Evolutionary conservation across 805 yeast species (phyloP).

Genomic region (Cyberlindnera petersonii): DNA sequence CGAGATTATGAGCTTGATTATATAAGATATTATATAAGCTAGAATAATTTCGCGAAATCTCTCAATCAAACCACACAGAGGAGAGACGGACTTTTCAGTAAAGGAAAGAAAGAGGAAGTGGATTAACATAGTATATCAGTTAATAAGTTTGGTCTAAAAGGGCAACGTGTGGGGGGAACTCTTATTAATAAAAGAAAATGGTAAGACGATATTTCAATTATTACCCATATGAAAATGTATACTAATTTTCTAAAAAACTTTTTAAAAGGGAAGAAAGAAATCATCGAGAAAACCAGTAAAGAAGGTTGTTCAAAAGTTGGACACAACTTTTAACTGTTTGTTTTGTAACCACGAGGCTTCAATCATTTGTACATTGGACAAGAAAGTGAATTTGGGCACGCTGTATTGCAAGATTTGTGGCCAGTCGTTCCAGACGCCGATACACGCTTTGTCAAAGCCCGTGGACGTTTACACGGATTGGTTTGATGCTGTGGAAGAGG

Average conservation of each 20-base stretch:
- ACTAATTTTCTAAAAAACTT: too few species aligned
- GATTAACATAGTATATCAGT: not conserved
- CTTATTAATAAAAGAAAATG: constrained; percentile 10
- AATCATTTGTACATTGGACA: constrained; percentile 83
- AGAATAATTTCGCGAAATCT: too few species aligned
- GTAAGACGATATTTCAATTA: too few species aligned
- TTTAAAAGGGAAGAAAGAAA: constrained; percentile 71
- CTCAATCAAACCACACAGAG: too few species aligned
- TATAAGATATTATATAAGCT: too few species aligned
- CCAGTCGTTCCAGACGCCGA: constrained; percentile 84
- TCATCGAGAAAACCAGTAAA: constrained; percentile 78
- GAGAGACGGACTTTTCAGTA: too few species aligned
- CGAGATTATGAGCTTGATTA: too few species aligned
- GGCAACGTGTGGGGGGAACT: too few species aligned
- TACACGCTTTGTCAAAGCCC: constrained; percentile 75
- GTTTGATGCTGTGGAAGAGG: constrained; percentile 92
- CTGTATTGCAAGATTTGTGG: constrained; percentile 92
- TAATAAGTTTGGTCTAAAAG: not conserved
- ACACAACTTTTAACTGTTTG: constrained; percentile 81
- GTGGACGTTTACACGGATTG: constrained; percentile 95
- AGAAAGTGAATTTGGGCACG: constrained; percentile 78
- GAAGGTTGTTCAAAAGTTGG: constrained; percentile 72
- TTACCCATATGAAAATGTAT: too few species aligned
- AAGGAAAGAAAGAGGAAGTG: not conserved
- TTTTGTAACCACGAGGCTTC: constrained; percentile 96